Base-by-base conservation (phyloP, 1,284 basidiomycete species). In the Ganoderma lucidum region DNA sequence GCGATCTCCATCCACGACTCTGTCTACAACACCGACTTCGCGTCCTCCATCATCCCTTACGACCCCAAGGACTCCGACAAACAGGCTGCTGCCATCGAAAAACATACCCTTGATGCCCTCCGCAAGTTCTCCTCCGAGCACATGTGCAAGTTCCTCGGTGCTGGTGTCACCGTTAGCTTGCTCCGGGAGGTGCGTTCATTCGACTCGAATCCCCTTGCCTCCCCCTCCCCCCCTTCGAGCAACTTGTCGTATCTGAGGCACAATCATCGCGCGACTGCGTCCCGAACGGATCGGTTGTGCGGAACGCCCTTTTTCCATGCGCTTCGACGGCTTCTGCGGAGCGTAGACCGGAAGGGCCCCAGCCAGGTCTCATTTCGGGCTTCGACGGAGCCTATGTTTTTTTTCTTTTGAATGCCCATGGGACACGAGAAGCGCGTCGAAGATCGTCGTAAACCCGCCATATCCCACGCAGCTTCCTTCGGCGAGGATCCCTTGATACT, bases 81-180 rank as follows among this genome's bases (percentile, higher is more conserved):
- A 69, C 88, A 87, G 73, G 83, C 86, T 10, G 80, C 85, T 65
- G 83, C 82, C 23, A 90, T 94, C 77, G 89, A 91, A 78, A 81
- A 80, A 63, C 87, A 88, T 72, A 83, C 93, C 72, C 76, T 92
- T 70, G 81, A 88, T 35, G 84, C 85, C 14, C 77, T 94, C 60
- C 87, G 88, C 77, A 88, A 88, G 76, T 94, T 94, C 82, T 88
- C 88, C 48, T 81, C 84, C 23, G 90, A 92, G 74, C 93, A 94
- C 78, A 80, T 93, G 37, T 92, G 92, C 86, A 94, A 94, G 84
- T 94, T 94, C 83, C 84, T 94, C 70, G 93, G 92, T 67, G 85
- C 86, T 9, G 87, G 87, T 74, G 82, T 88, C 61, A 86, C 88
- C 42, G 78, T 88, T 67, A 75, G 75, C 67, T 80, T 88, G 70